These are phyloP conservation scores for Sclerotinia trifoliorum DNA, from an alignment of 2,329 filamentous ascomycete genomes.

Conservation along the genomic window DNA sequence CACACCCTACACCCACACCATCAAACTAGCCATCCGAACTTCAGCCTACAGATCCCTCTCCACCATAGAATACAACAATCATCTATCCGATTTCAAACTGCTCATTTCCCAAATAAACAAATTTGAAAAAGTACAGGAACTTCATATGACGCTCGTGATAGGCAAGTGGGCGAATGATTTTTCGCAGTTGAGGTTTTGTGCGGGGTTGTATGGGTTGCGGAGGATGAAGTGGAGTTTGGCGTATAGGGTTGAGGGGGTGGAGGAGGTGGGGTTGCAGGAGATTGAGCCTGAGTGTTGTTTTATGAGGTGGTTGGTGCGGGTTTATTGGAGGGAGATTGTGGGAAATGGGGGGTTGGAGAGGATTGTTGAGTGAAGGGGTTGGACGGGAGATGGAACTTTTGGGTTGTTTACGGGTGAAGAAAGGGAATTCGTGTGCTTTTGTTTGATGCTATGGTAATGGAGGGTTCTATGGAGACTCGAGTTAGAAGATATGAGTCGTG, in stretches of 20 bases:
- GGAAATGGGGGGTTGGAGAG: neutral
- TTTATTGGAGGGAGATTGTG: neutral
- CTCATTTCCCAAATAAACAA: neutral
- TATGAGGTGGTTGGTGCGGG: neutral
- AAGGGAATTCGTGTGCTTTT: too few species aligned
- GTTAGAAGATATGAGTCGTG: too few species aligned
- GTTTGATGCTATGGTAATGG: too few species aligned
- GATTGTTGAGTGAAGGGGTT: neutral
- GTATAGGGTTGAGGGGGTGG: neutral
- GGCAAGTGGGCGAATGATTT: neutral
- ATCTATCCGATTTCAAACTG: neutral
- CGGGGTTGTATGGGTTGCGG: neutral
- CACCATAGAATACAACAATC: neutral
- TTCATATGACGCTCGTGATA: neutral
- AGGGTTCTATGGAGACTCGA: too few species aligned
- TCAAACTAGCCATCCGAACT: neutral
- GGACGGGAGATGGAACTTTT: too few species aligned
- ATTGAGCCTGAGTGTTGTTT: neutral
- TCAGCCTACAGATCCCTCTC: neutral
- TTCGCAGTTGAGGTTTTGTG: neutral
- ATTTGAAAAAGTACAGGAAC: neutral
- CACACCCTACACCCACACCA: neutral
- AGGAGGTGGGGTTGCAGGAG: neutral
- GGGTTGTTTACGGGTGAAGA: too few species aligned
- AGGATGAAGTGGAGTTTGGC: neutral